Evolutionary conservation across 495 filamentous ascomycete genomes (phyloP).

Genomic region (Trichoderma reesei): DNA sequence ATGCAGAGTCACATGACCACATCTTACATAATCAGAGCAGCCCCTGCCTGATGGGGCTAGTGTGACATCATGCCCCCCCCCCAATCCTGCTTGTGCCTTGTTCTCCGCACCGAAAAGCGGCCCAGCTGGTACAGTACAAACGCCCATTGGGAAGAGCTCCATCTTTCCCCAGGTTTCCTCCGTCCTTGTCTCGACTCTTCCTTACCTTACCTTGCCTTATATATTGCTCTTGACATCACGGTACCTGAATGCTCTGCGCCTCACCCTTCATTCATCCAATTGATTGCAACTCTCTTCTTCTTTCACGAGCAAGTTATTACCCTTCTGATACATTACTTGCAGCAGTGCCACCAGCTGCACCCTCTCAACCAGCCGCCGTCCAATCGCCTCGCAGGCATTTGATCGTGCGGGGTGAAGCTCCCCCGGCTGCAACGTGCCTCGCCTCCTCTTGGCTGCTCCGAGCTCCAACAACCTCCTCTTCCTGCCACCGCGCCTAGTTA

Average conservation of each 20-base stretch:
- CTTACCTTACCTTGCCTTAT: no score
- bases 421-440: neutral
- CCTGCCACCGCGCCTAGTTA: neutral
- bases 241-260: no score
- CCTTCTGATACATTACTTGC: no score
- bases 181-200: no score
- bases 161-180: conserved; percentile 7
- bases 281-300: no score
- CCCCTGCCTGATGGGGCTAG: neutral
- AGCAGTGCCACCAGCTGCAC: neutral
- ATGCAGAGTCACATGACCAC: neutral
- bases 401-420: conserved; percentile 5
- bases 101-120: conserved; percentile 3
- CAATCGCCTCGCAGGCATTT: neutral
- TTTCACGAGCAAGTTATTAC: no score
- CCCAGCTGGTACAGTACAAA: neutral
- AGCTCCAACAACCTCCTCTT: neutral
- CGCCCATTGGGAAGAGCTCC: neutral
- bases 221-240: no score
- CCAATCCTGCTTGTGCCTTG: conserved; percentile 1
- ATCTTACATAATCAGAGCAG: no score
- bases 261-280: no score
- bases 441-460: neutral
- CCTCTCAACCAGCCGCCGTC: neutral
- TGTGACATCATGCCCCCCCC: conserved; percentile 1